phyloP scores from a whole-genome alignment of 106 monocot genomes.

The Apostasia ramifera region DNA sequence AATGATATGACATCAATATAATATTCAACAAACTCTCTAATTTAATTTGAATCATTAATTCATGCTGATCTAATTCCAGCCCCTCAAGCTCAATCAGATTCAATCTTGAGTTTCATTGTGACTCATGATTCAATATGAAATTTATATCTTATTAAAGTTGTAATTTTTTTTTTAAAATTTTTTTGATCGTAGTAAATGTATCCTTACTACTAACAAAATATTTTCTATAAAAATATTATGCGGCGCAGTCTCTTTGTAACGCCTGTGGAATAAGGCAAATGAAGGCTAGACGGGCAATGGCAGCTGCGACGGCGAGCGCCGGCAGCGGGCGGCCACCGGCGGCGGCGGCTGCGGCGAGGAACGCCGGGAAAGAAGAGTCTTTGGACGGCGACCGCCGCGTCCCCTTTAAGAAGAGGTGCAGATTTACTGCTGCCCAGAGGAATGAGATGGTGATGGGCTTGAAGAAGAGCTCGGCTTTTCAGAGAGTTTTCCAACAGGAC shows the following conservation, averaged over 20 bases:
- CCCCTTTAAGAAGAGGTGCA: conserved; percentile 96
- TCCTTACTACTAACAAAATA: no score
- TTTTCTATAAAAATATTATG: not conserved
- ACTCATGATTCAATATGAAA: no score
- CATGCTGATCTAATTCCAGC: no score
- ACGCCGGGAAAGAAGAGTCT: conserved; percentile 19
- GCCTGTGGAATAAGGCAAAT: conserved; percentile 63
- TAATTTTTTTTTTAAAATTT: not conserved
- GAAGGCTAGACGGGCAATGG: conserved; percentile 37
- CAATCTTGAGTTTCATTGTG: no score
- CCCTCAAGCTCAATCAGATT: no score
- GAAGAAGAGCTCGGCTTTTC: conserved; percentile 31
- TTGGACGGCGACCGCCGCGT: conserved; percentile 13
- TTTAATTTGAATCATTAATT: no score
- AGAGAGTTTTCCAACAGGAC: conserved; percentile 60
- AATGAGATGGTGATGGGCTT: conserved; percentile 33
- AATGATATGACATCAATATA: no score
- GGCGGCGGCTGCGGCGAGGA: not conserved
- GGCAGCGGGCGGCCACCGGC: conserved; percentile 3
- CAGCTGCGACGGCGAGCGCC: conserved; percentile 12
- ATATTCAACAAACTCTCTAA: no score
- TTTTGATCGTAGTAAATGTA: not conserved
- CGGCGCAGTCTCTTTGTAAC: conserved; percentile 50
- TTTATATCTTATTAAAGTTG: no score
- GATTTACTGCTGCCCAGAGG: conserved; percentile 24